Evolutionary conservation across 768 basidiomycete genomes (phyloP).

Genomic region (Plicaturopsis crispa): DNA sequence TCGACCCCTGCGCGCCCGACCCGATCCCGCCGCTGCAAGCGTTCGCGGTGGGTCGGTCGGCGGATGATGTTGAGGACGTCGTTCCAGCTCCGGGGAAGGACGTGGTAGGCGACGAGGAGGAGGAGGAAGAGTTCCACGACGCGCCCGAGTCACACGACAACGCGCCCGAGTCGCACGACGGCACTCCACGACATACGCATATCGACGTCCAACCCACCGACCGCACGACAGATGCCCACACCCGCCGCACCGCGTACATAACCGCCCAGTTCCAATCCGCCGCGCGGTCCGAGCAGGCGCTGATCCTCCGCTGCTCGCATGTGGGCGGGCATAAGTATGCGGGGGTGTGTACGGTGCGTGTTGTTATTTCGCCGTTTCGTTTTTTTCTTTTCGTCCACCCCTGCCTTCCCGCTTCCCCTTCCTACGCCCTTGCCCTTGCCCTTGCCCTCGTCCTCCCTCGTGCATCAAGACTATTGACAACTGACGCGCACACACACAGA

Average conservation of each 20-base stretch:
- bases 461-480: too few species aligned
- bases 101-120: conserved; percentile 39
- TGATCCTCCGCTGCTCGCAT: conserved; percentile 85
- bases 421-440: conserved; percentile 1
- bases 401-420: conserved; percentile 3
- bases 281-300: conserved; percentile 61
- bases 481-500: too few species aligned
- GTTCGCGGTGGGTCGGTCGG: conserved; percentile 11
- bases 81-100: conserved; percentile 53
- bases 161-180: too few species aligned
- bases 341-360: conserved; percentile 81
- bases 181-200: too few species aligned
- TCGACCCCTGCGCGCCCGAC: too few species aligned
- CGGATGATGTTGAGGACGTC: conserved; percentile 6
- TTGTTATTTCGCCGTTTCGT: background rate
- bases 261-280: conserved; percentile 37
- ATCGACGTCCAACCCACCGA: too few species aligned
- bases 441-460: background rate
- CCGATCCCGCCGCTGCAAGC: too few species aligned
- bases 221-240: too few species aligned
- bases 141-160: too few species aligned
- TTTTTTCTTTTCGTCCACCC: background rate
- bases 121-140: conserved; percentile 47
- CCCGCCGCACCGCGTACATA: too few species aligned
- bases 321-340: conserved; percentile 91